Conservation (phyloP, 257 asterid genomes). For the Pogostemon cablin region DNA sequence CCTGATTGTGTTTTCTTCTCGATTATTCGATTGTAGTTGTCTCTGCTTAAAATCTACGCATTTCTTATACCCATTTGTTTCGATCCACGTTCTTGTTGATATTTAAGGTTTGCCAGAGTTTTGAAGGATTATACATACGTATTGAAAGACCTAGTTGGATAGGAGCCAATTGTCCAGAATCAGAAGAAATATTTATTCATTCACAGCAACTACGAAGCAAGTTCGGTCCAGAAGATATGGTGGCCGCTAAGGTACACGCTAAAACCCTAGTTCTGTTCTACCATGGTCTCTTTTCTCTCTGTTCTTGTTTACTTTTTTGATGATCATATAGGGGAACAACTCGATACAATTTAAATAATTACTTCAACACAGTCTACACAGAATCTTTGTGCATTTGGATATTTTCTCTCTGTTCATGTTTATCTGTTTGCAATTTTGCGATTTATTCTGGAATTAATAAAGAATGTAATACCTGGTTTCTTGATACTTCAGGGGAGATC, state of each 20-base stretch:
- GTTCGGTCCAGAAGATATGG: conserved; percentile 42
- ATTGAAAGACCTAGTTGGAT: conserved; percentile 1
- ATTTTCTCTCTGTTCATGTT: background rate
- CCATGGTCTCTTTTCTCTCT: background rate
- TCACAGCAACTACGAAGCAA: background rate
- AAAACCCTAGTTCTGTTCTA: conserved; percentile 32
- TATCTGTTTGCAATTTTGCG: conserved; percentile 2
- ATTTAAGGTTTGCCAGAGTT: conserved; percentile 23
- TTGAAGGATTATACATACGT: conserved; percentile 26
- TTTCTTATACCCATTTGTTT: conserved; percentile 1
- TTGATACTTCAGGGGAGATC: conserved; percentile 43
- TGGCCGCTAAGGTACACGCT: conserved; percentile 45
- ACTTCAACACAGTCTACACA: background rate
- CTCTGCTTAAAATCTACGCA: background rate
- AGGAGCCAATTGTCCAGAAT: background rate
- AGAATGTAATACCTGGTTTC: conserved; percentile 17
- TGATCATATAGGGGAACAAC: background rate
- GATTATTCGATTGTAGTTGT: background rate
- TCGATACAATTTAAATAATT: too few relatives aligned
- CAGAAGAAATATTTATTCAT: background rate
- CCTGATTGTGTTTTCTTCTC: background rate
- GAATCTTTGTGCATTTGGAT: background rate
- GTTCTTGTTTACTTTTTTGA: background rate
- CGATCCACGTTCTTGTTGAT: background rate
- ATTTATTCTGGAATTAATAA: conserved; percentile 12